Evolutionary conservation across 2,329 filamentous ascomycete genomes (phyloP).

Genomic region (Dactylellina sp.): DNA sequence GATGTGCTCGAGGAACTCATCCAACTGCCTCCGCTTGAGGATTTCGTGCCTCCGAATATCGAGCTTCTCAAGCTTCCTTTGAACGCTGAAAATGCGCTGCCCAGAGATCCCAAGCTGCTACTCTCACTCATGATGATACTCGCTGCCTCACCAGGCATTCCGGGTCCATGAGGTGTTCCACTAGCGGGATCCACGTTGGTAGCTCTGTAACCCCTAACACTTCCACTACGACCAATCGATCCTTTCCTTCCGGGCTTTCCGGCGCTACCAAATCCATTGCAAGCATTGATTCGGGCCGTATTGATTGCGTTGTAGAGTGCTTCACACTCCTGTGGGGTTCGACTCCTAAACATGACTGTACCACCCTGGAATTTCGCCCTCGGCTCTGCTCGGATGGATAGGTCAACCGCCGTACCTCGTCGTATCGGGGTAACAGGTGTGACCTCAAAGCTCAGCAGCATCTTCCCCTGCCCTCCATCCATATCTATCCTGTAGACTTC

Average conservation of each 20-base stretch:
- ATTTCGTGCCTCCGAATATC: slow-evolving; percentile 52
- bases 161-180: slow-evolving; percentile 1
- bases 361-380: slow-evolving; percentile 75
- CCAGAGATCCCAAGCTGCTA: slow-evolving; percentile 72
- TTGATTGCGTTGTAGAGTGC: slow-evolving; percentile 88
- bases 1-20: slow-evolving; percentile 54
- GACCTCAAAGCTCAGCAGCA: slow-evolving; percentile 79
- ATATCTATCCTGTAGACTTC: slow-evolving; percentile 40
- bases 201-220: slow-evolving; percentile 49
- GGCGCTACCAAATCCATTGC: slow-evolving; percentile 65
- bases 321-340: slow-evolving; percentile 80
- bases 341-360: slow-evolving; percentile 82
- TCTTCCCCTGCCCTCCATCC: slow-evolving; percentile 62
- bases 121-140: slow-evolving; percentile 66
- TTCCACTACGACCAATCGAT: slow-evolving; percentile 66
- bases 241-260: slow-evolving; percentile 62
- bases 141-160: slow-evolving; percentile 59
- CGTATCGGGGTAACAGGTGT: slow-evolving; percentile 91
- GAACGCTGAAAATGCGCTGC: slow-evolving; percentile 77
- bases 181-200: slow-evolving; percentile 40
- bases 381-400: slow-evolving; percentile 90
- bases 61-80: slow-evolving; percentile 64
- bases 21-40: slow-evolving; percentile 52
- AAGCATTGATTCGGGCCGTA: slow-evolving; percentile 86
- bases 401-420: slow-evolving; percentile 90